These are phyloP conservation scores for Arthrobotrys sinensis DNA, from an alignment of 2,329 filamentous ascomycete genomes.

Conservation along the genomic window DNA sequence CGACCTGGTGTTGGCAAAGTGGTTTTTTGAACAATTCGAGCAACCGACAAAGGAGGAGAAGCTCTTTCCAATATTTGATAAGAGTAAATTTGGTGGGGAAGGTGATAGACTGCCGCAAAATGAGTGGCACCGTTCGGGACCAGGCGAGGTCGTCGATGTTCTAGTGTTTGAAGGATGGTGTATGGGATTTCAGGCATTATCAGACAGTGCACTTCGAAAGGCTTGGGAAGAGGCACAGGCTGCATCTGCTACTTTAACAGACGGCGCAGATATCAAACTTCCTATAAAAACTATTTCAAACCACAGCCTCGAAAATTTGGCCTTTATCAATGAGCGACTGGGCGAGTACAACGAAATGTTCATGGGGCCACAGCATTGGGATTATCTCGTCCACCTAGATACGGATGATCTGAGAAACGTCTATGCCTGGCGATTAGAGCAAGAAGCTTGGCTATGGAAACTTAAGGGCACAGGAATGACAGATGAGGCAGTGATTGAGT, in stretches of 20 bases:
- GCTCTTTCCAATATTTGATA: constrained; percentile 84
- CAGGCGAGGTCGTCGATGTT: constrained; percentile 74
- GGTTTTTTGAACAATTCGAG: constrained; percentile 76
- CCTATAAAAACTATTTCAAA: constrained; percentile 69
- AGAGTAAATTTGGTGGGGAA: constrained; percentile 80
- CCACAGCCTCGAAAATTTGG: constrained; percentile 73
- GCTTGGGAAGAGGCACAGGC: constrained; percentile 68
- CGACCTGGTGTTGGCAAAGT: constrained; percentile 77
- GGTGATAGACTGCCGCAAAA: constrained; percentile 79
- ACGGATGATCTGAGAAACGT: constrained; percentile 81
- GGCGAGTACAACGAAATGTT: constrained; percentile 69
- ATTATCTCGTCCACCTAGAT: constrained; percentile 69
- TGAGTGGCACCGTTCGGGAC: constrained; percentile 72
- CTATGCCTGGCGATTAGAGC: constrained; percentile 86
- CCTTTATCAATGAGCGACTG: constrained; percentile 75
- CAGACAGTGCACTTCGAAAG: constrained; percentile 71
- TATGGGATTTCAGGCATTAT: constrained; percentile 82
- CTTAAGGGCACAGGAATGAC: constrained; percentile 83
- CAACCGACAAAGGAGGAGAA: constrained; percentile 67
- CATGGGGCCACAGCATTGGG: constrained; percentile 47
- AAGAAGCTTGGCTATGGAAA: constrained; percentile 80
- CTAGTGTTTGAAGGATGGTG: constrained; percentile 93
- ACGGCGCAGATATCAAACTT: constrained; percentile 67
- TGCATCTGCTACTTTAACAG: constrained; percentile 7
- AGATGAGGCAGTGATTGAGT: constrained; percentile 81